phyloP scores from a whole-genome alignment of 768 basidiomycete genomes.

The Austroboletus eburneus region DNA sequence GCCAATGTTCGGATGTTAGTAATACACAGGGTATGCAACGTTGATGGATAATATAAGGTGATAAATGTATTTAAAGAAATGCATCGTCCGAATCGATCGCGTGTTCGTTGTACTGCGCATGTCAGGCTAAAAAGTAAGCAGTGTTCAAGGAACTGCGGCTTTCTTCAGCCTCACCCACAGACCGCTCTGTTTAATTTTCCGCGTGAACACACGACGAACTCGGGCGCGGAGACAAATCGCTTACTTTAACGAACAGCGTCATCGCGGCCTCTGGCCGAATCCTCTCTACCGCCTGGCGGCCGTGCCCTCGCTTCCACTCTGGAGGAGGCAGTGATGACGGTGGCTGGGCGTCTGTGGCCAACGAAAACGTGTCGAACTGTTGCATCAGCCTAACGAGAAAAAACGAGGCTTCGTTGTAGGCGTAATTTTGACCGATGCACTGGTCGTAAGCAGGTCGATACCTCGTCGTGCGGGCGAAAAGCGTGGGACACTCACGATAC shows the following conservation, averaged over 20 bases:
- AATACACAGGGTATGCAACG: constrained; percentile 6
- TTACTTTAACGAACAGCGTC: constrained; percentile 64
- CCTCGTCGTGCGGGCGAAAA: constrained; percentile 2
- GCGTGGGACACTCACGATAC: constrained; percentile 35
- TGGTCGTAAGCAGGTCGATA: constrained; percentile 27
- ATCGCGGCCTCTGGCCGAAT: constrained; percentile 62
- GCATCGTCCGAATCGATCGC: neutral
- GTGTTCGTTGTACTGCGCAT: too few species aligned
- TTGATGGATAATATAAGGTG: constrained; percentile 7
- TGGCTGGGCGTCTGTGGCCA: constrained; percentile 62
- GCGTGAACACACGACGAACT: constrained; percentile 2
- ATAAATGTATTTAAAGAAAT: too few species aligned
- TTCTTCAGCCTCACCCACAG: constrained; percentile 52
- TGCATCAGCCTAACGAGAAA: constrained; percentile 67
- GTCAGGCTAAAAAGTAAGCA: too few species aligned
- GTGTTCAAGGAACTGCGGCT: constrained; percentile 7
- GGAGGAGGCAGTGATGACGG: constrained; percentile 55
- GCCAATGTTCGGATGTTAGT: neutral
- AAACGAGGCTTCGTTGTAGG: constrained; percentile 72
- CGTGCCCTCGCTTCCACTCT: constrained; percentile 44
- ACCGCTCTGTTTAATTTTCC: constrained; percentile 42
- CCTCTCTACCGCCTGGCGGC: constrained; percentile 52
- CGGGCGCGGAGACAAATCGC: constrained; percentile 17
- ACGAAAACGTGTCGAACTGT: constrained; percentile 53
- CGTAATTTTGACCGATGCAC: constrained; percentile 74